Percentiles rank a stretch among this genome's conserved stretches.
Evolutionary conservation across 805 yeast species (phyloP).

Genomic region (Blastobotrys parvus): DNA sequence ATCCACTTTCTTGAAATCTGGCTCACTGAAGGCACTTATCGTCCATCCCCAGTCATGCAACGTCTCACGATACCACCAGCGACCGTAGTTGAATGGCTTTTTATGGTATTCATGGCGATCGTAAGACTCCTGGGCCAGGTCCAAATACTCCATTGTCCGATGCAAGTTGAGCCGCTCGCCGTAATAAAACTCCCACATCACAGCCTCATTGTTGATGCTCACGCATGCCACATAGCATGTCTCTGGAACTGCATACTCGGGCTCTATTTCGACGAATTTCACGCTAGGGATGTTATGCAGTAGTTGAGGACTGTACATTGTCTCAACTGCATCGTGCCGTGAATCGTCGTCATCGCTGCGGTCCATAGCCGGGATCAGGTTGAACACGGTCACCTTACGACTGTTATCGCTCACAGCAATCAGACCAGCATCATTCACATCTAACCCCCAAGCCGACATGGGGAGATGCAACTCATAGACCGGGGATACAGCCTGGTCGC

Average conservation of each 20-base stretch:
- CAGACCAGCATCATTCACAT: conserved; percentile 30
- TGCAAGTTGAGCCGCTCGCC: conserved; percentile 1
- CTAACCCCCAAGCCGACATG: conserved; percentile 56
- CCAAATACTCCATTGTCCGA: not conserved
- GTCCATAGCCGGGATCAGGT: conserved; percentile 29
- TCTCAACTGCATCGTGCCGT: conserved; percentile 3
- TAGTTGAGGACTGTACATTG: conserved; percentile 34
- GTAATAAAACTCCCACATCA: conserved; percentile 16
- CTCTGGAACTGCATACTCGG: conserved; percentile 12
- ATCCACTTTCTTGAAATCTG: conserved; percentile 41
- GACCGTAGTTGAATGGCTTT: not conserved
- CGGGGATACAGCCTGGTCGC: not conserved
- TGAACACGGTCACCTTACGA: conserved; percentile 31
- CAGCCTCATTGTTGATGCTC: conserved; percentile 37
- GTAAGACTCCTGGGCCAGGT: not conserved
- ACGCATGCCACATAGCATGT: conserved; percentile 32
- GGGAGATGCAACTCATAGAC: not conserved
- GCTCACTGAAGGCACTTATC: conserved; percentile 31
- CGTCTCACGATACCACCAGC: not conserved
- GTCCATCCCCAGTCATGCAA: conserved; percentile 51
- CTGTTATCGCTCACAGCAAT: conserved; percentile 49
- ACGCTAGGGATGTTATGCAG: conserved; percentile 52
- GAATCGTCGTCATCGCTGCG: conserved; percentile 12
- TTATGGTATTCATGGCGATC: not conserved
- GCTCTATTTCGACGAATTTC: conserved; percentile 28